Evolutionary conservation across 2,329 filamentous ascomycete genomes (phyloP), one percentile per base, ranked within the genome.

Genomic region (Mycocentrospora acerina): DNA sequence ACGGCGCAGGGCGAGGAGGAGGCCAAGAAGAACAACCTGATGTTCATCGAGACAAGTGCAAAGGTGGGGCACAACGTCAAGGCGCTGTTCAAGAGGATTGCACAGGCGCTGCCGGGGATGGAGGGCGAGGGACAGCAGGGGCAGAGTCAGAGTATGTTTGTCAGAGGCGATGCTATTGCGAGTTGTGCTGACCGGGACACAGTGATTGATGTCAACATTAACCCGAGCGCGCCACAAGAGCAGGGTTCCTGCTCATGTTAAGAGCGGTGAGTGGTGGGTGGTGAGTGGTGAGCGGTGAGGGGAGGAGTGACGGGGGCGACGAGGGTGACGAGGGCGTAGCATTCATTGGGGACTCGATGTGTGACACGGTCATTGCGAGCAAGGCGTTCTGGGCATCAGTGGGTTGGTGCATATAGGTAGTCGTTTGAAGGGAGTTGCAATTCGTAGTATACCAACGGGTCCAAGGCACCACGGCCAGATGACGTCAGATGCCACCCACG

Each of bases 41-140:
- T 98, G 88, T 98, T 98, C 64, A 93, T 98, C 59, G 93, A 98
- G 78, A 98, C 93, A 37, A 96, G 90, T 69, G 93, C 93, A 37
- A 98, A 98, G 78, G 79, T 95, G 10, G 90, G 94, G 27, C 90
- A 97, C 71, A 98, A 98, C 66, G 94, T 98, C 57, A 98, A 98
- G 79, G 88, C 86, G 55, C 76, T 98, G 41, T 98, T 98, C 75
- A 88, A 90, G 78, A 86, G 90, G 75, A 98, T 98, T 81, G 93
- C 94, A 27, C 93, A 98, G 72, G 93, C 94, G 25, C 75, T 98
- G 57, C 93, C 93, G 7, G 93, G 93, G 15, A 97, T 98, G 93
- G 93, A 98, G 69, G 90, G 89, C 11, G 85, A 90, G 54, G 86
- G 89, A 52, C 82, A 85, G 56, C 83, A 85, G 56, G 83, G 83